A percentile compares a stretch with the other conserved stretches of the same genome.
Conservation (phyloP, 495 filamentous ascomycete species). For the Penicillium dipodomyicola region DNA sequence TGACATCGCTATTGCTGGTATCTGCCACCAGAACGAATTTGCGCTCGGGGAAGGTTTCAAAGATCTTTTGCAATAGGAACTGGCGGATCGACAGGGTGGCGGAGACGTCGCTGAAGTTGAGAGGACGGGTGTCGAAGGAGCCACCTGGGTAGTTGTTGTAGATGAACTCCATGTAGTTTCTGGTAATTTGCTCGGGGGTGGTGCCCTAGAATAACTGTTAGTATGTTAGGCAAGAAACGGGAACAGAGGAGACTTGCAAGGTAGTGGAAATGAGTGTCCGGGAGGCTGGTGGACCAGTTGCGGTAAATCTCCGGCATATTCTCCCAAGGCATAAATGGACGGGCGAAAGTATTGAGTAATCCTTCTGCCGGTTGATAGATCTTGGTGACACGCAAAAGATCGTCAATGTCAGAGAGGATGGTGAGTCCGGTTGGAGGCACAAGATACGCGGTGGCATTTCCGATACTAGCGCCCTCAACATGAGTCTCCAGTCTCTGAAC, state of each 20-base stretch:
- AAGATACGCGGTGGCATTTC: conserved; percentile 75
- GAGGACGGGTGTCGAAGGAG: conserved; percentile 70
- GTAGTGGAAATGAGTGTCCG: conserved; percentile 75
- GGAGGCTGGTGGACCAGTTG: conserved; percentile 60
- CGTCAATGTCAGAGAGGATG: conserved; percentile 73
- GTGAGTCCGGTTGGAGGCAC: conserved; percentile 66
- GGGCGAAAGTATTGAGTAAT: conserved; percentile 73
- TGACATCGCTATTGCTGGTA: conserved; percentile 74
- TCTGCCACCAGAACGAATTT: conserved; percentile 76
- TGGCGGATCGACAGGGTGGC: conserved; percentile 69
- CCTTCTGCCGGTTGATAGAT: conserved; percentile 74
- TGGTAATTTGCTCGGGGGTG: conserved; percentile 73
- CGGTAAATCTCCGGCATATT: conserved; percentile 76
- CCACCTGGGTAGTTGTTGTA: conserved; percentile 68
- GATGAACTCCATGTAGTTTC: conserved; percentile 80
- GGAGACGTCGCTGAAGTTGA: conserved; percentile 72
- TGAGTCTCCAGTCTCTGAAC: conserved; percentile 68
- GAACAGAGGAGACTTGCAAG: conserved; percentile 34
- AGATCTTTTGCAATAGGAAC: conserved; percentile 64
- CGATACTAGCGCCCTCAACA: conserved; percentile 57
- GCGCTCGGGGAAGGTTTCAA: conserved; percentile 70
- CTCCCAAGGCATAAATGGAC: conserved; percentile 66
- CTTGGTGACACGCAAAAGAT: conserved; percentile 78
- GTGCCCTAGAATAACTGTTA: conserved; percentile 49
- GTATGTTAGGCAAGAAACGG: neutral